These are phyloP conservation scores for Hirsutella thompsonii DNA, from an alignment of 2,329 filamentous ascomycete genomes.

Conservation along the genomic window DNA sequence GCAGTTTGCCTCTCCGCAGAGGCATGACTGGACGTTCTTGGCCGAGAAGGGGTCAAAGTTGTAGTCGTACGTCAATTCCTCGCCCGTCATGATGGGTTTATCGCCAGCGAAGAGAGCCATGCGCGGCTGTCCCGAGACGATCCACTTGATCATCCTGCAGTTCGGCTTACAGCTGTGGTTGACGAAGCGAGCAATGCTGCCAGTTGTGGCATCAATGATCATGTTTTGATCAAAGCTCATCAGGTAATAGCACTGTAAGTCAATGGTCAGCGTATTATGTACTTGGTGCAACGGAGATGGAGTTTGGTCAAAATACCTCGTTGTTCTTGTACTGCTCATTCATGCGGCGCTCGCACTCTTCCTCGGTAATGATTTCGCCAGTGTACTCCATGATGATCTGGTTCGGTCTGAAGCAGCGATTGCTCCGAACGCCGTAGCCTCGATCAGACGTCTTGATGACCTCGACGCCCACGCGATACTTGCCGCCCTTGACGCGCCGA, in stretches of 20 bases:
- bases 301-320: conserved; percentile 44
- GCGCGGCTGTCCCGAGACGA: conserved; percentile 80
- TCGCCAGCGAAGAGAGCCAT: conserved; percentile 96
- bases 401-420: conserved; percentile 72
- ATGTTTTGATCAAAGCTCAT: conserved; percentile 99
- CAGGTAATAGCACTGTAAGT: conserved; percentile 78
- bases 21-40: conserved; percentile 55
- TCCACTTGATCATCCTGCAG: conserved; percentile 97
- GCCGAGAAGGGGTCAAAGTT: conserved; percentile 58
- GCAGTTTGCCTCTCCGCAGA: conserved; percentile 51
- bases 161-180: conserved; percentile 97
- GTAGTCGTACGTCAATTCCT: conserved; percentile 92
- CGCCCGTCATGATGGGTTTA: conserved; percentile 79
- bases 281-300: too few relatives aligned
- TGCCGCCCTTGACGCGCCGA: conserved; percentile 64
- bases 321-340: conserved; percentile 88
- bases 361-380: conserved; percentile 91
- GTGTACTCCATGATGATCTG: conserved; percentile 99
- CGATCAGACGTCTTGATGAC: conserved; percentile 83
- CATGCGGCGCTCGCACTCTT: conserved; percentile 89
- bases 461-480: conserved; percentile 87
- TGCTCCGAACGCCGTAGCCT: conserved; percentile 84
- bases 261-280: too few relatives aligned
- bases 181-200: conserved; percentile 92
- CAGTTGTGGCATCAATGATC: conserved; percentile 94